Conservation (phyloP, 129 eudicot species). For the Artemisia tridentata region DNA sequence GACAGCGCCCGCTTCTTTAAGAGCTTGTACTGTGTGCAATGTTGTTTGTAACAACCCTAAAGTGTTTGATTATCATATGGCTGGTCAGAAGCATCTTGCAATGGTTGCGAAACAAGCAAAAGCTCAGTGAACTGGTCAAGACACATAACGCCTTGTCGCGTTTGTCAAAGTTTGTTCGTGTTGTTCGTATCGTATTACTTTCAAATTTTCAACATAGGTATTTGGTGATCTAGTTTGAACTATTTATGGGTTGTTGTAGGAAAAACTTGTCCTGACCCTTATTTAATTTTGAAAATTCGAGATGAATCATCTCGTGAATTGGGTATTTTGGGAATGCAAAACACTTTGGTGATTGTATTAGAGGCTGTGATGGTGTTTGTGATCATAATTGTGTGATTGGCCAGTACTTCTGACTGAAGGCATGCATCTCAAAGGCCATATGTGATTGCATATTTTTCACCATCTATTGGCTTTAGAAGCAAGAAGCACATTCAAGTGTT, state of each 20-base stretch:
- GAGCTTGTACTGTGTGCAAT: conserved; percentile 43
- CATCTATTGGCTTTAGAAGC: background rate
- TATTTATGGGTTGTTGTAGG: background rate
- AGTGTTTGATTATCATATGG: conserved; percentile 37
- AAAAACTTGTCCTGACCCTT: background rate
- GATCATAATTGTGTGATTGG: too few species aligned
- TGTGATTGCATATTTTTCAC: background rate
- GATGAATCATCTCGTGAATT: conserved; percentile 11
- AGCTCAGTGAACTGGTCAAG: conserved; percentile 16
- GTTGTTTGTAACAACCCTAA: conserved; percentile 46
- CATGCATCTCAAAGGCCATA: too few species aligned
- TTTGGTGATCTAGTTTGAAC: background rate
- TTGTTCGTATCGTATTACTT: background rate
- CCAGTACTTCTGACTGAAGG: too few species aligned
- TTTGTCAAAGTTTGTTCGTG: background rate
- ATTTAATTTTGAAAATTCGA: background rate
- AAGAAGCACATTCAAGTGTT: too few species aligned
- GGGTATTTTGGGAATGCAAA: background rate
- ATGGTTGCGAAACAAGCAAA: conserved; percentile 38
- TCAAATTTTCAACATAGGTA: background rate
- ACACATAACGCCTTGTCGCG: background rate
- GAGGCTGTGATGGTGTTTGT: background rate
- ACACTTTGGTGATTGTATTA: background rate
- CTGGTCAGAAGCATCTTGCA: conserved; percentile 48
- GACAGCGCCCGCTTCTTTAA: conserved; percentile 18